These are phyloP conservation scores for Chaetomiaceae sp. DNA, from an alignment of 2,329 filamentous ascomycete genomes.

Conservation along the genomic window DNA sequence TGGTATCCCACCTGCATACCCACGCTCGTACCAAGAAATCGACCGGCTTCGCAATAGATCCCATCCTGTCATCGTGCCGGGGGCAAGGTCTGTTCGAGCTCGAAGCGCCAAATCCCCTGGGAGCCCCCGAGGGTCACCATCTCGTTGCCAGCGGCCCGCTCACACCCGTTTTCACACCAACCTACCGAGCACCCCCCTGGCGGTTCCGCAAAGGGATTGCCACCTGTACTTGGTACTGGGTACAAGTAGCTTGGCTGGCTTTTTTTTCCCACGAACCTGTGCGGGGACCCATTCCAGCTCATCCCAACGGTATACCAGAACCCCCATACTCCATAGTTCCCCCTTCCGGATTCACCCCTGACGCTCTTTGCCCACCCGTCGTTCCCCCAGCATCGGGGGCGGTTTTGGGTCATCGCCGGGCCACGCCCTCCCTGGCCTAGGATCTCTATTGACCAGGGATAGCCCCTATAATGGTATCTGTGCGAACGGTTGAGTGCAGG, in stretches of 20 bases:
- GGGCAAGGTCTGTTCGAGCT: conserved; percentile 12
- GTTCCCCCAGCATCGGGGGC: conserved; percentile 1
- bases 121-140: conserved; percentile 6
- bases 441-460: conserved; percentile 17
- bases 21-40: conserved; percentile 19
- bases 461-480: conserved; percentile 11
- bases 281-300: conserved; percentile 17
- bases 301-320: conserved; percentile 6
- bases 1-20: conserved; percentile 23
- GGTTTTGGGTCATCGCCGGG: conserved; percentile 2
- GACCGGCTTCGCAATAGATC: conserved; percentile 15
- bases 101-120: conserved; percentile 16
- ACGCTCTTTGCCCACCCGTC: not conserved
- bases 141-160: conserved; percentile 7
- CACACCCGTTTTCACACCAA: conserved; percentile 7
- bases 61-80: conserved; percentile 15
- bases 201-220: conserved; percentile 16
- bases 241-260: conserved; percentile 9
- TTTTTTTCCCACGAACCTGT: conserved; percentile 8
- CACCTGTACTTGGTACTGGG: conserved; percentile 8
- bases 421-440: conserved; percentile 9
- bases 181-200: not conserved
- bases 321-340: conserved; percentile 1
- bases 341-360: conserved; percentile 4
- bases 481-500: conserved; percentile 12